These are phyloP conservation scores for Pseudophaeomoniella oleicola DNA, from an alignment of 2,329 filamentous ascomycete genomes.

Conservation along the genomic window DNA sequence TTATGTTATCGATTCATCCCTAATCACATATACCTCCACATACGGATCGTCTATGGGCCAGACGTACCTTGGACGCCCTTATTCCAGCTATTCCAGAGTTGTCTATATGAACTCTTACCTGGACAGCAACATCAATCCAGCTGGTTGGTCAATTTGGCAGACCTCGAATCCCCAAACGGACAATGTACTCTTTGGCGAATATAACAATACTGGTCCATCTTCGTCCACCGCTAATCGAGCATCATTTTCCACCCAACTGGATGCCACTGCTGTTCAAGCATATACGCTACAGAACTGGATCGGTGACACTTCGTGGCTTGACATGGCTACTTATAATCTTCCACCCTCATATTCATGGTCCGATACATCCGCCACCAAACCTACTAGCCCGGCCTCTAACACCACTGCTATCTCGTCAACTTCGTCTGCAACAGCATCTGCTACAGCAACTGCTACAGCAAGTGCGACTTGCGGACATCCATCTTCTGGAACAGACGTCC, in stretches of 20 bases:
- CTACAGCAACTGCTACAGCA: conserved; percentile 11
- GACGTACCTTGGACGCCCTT: conserved; percentile 13
- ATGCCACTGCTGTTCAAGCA: conserved; percentile 16
- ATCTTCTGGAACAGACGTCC: conserved; percentile 25
- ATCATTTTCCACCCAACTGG: conserved; percentile 21
- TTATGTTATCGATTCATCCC: background rate
- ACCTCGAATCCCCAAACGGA: conserved; percentile 18
- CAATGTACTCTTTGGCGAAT: conserved; percentile 21
- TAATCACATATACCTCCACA: background rate
- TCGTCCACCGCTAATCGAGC: conserved; percentile 19
- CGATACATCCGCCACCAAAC: background rate
- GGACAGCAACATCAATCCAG: conserved; percentile 18
- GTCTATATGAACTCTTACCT: conserved; percentile 21
- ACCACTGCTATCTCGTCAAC: background rate
- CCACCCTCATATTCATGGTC: conserved; percentile 19
- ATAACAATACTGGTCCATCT: conserved; percentile 17
- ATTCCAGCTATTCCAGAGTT: conserved; percentile 15
- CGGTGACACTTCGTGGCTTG: conserved; percentile 27
- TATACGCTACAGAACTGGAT: conserved; percentile 25
- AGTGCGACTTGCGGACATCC: conserved; percentile 21
- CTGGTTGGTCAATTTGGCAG: conserved; percentile 19
- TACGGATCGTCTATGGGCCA: conserved; percentile 4
- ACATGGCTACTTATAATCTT: conserved; percentile 24
- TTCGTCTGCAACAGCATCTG: conserved; percentile 8
- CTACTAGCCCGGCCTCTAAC: background rate